These are phyloP conservation scores for Alternaria brassicicola DNA, from an alignment of 2,329 filamentous ascomycete genomes.

Conservation along the genomic window DNA sequence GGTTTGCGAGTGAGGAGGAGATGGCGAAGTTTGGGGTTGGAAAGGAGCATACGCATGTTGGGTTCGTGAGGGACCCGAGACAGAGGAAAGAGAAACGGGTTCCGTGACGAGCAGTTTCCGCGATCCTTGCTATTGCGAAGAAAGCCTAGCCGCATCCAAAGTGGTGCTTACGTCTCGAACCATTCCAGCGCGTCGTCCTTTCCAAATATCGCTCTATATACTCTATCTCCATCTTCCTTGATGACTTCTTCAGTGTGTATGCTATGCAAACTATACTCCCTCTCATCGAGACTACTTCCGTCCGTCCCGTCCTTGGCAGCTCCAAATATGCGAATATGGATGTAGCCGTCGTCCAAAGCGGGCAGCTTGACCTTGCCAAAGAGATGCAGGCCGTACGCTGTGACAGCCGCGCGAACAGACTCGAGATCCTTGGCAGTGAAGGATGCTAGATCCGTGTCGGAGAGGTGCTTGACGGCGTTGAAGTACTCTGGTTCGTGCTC, in stretches of 20 bases:
- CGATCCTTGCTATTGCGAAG: background rate
- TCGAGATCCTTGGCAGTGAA: constrained; percentile 36
- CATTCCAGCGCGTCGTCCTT: constrained; percentile 40
- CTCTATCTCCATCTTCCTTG: constrained; percentile 37
- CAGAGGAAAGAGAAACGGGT: background rate
- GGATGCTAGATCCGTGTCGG: constrained; percentile 44
- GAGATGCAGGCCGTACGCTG: constrained; percentile 43
- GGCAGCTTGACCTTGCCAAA: constrained; percentile 41
- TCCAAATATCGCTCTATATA: constrained; percentile 42
- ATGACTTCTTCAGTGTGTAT: constrained; percentile 45
- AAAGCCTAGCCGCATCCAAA: background rate
- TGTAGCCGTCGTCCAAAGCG: constrained; percentile 32
- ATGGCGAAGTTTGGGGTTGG: background rate
- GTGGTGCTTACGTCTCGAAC: constrained; percentile 38
- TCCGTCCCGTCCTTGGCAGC: constrained; percentile 44
- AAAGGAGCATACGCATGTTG: background rate
- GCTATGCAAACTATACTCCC: constrained; percentile 42
- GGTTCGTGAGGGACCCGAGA: background rate
- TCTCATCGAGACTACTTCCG: constrained; percentile 38
- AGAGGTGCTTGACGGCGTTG: constrained; percentile 47
- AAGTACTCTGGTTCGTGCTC: constrained; percentile 50
- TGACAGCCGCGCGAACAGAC: constrained; percentile 36
- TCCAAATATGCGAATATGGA: constrained; percentile 42
- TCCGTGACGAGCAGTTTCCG: background rate
- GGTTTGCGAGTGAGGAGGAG: background rate